Conservation (phyloP, 495 filamentous ascomycete species). For the Podospora didyma region DNA sequence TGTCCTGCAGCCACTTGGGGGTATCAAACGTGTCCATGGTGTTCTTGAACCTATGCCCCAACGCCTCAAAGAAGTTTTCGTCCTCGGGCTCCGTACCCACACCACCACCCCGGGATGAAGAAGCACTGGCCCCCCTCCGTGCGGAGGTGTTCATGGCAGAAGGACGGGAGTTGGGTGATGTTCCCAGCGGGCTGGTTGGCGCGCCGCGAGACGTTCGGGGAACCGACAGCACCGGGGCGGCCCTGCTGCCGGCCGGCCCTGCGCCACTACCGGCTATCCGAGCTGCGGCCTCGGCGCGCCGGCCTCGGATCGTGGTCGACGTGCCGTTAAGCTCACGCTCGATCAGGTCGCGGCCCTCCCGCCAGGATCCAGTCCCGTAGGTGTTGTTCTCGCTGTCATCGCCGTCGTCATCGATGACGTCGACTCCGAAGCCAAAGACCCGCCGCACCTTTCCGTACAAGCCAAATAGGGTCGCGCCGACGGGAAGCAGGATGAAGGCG, state of each 20-base stretch:
- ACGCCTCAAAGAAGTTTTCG: constrained; percentile 74
- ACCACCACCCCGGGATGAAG: constrained; percentile 14
- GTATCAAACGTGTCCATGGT: constrained; percentile 82
- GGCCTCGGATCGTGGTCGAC: constrained; percentile 31
- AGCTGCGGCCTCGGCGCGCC: constrained; percentile 29
- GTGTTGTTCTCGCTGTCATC: constrained; percentile 58
- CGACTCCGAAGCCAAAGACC: constrained; percentile 70
- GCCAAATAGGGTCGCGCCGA: constrained; percentile 78
- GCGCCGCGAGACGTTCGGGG: constrained; percentile 20
- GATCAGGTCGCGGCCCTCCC: constrained; percentile 90
- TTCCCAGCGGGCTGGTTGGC: constrained; percentile 38
- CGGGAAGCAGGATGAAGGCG: constrained; percentile 75
- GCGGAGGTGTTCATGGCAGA: constrained; percentile 30
- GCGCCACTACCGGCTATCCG: constrained; percentile 20
- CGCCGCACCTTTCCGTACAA: constrained; percentile 78
- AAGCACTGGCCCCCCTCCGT: constrained; percentile 22
- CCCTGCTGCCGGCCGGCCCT: constrained; percentile 12
- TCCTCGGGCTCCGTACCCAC: constrained; percentile 57
- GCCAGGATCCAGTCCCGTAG: constrained; percentile 80
- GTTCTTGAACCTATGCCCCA: constrained; percentile 82
- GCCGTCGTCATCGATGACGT: constrained; percentile 73
- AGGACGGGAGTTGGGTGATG: constrained; percentile 35
- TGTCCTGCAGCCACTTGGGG: constrained; percentile 72
- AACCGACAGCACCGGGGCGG: constrained; percentile 37
- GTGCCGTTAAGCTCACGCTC: constrained; percentile 76